phyloP scores from a whole-genome alignment of 2,329 filamentous ascomycete species.

The Sclerotinia trifoliorum region DNA sequence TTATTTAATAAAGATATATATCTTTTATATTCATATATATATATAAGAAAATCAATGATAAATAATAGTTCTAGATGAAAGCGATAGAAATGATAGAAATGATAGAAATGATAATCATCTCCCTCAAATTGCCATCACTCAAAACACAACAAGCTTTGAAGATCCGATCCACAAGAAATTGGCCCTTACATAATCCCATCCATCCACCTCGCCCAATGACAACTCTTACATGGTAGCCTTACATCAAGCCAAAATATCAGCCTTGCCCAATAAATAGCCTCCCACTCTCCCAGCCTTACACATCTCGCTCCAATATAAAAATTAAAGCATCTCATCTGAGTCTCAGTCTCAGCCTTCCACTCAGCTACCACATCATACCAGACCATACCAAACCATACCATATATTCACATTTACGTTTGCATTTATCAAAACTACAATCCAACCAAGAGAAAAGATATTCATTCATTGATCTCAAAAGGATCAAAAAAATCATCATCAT shows the following conservation, averaged over 20 bases:
- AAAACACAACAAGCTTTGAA: too few relatives aligned
- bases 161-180: neutral
- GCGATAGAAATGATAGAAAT: neutral
- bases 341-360: neutral
- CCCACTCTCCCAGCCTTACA: neutral
- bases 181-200: neutral
- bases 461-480: too few relatives aligned
- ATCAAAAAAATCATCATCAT: constrained; percentile 38
- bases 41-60: neutral
- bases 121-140: too few relatives aligned
- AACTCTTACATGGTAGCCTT: too few relatives aligned
- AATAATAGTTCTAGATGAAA: too few relatives aligned
- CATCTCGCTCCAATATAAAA: neutral
- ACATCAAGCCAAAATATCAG: too few relatives aligned
- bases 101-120: neutral
- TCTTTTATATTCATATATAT: too few relatives aligned
- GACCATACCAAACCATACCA: neutral
- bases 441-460: neutral
- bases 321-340: neutral
- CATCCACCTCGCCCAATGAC: neutral
- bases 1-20: neutral
- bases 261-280: too few relatives aligned
- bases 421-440: neutral
- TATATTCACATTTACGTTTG: too few relatives aligned
- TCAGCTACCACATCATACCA: neutral